Evolutionary conservation across 2,329 filamentous ascomycete species (phyloP).

Genomic region (Coniochaeta ligniaria): DNA sequence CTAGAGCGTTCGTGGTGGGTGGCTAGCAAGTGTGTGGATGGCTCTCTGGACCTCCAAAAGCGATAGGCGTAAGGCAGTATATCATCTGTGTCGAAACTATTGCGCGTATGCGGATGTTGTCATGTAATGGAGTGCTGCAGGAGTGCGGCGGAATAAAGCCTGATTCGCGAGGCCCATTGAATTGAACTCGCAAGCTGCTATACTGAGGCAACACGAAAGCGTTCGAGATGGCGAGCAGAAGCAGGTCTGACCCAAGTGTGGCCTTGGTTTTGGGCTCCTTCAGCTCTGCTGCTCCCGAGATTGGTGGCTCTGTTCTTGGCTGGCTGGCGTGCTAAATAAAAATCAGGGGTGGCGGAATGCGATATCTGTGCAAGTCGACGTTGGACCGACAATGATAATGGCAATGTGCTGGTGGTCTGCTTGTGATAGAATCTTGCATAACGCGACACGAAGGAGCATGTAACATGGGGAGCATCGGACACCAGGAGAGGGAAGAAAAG

Average conservation of each 20-base stretch:
- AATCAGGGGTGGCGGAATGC: background rate
- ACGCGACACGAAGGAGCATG: background rate
- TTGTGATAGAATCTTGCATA: background rate
- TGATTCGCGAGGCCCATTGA: background rate
- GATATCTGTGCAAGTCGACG: constrained; percentile 4
- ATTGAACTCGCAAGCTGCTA: too few species aligned
- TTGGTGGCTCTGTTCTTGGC: background rate
- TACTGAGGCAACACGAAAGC: background rate
- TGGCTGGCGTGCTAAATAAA: background rate
- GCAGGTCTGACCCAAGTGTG: background rate
- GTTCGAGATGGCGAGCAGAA: background rate
- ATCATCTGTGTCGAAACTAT: background rate
- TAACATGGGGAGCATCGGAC: background rate
- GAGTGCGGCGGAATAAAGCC: background rate
- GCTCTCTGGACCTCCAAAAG: background rate
- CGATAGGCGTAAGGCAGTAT: background rate
- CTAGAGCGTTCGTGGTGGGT: background rate
- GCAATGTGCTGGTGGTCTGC: background rate
- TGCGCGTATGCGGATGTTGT: background rate
- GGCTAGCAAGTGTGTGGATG: background rate
- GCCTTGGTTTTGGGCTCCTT: background rate
- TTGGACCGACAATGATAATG: background rate
- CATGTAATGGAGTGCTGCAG: background rate
- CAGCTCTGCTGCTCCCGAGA: background rate
- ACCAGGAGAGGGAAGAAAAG: too few species aligned